Percentiles rank a stretch among this genome's conserved stretches.
phyloP scores from a whole-genome alignment of 164 flowering plant genomes.

The Vitis riparia region DNA sequence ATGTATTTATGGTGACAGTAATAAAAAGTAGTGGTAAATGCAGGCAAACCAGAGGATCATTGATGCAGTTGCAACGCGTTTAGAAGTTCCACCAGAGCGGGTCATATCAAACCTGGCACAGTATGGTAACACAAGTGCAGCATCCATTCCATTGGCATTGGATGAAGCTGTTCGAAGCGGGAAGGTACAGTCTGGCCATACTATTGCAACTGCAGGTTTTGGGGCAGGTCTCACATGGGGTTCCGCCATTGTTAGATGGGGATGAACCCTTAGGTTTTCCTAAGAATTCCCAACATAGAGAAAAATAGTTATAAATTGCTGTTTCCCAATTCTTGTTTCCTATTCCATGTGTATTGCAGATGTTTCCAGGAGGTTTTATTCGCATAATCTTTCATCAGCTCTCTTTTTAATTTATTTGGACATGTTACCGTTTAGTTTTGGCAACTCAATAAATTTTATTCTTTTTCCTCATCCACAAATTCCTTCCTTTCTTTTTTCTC shows the following conservation, averaged over 20 bases:
- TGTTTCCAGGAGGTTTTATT: background rate
- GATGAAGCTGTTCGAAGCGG: constrained; percentile 91
- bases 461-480: background rate
- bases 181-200: constrained; percentile 74
- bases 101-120: constrained; percentile 86
- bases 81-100: constrained; percentile 62
- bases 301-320: background rate
- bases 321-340: background rate
- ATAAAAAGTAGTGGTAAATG: constrained; percentile 14
- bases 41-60: constrained; percentile 97
- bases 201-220: constrained; percentile 62
- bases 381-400: constrained; percentile 3
- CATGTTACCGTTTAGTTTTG: constrained; percentile 1
- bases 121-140: constrained; percentile 96
- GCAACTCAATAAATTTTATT: constrained; percentile 8
- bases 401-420: constrained; percentile 4
- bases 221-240: constrained; percentile 99
- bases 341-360: background rate
- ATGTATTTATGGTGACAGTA: too few species aligned
- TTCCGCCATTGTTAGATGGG: constrained; percentile 86
- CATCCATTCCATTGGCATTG: constrained; percentile 90
- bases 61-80: constrained; percentile 77
- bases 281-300: background rate
- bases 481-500: too few species aligned
- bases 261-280: constrained; percentile 21